Conservation (phyloP, 1,284 basidiomycete species). For the Lignosus rhinocerotis region DNA sequence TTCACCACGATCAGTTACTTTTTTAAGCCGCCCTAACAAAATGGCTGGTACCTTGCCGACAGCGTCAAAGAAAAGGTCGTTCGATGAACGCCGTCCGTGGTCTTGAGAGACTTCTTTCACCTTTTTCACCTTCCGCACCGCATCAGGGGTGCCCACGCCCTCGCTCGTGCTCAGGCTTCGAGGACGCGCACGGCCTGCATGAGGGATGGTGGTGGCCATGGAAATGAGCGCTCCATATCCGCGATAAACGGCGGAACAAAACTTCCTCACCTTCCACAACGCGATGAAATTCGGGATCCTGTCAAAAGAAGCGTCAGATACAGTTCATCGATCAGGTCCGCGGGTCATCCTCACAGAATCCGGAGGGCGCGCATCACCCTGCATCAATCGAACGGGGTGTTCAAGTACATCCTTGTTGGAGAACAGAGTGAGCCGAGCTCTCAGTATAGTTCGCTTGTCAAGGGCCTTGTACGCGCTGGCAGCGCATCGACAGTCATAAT, state of each 20-base stretch:
- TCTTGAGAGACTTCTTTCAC: slow-evolving; percentile 33
- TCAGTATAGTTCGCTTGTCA: slow-evolving; percentile 35
- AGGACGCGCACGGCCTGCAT: slow-evolving; percentile 25
- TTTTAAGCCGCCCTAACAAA: slow-evolving; percentile 1
- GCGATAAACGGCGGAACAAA: not conserved
- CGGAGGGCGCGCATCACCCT: slow-evolving; percentile 4
- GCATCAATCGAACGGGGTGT: slow-evolving; percentile 13
- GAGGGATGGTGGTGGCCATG: slow-evolving; percentile 1
- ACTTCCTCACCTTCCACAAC: slow-evolving; percentile 16
- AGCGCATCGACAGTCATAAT: slow-evolving; percentile 60
- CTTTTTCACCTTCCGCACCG: slow-evolving; percentile 19
- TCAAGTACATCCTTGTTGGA: slow-evolving; percentile 23
- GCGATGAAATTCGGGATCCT: slow-evolving; percentile 15
- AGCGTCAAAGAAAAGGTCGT: slow-evolving; percentile 31
- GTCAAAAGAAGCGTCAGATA: slow-evolving; percentile 6
- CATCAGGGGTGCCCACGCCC: slow-evolving; percentile 27
- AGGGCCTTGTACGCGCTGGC: slow-evolving; percentile 43
- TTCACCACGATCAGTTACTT: slow-evolving; percentile 6
- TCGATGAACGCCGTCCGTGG: slow-evolving; percentile 26
- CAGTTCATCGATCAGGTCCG: slow-evolving; percentile 2
- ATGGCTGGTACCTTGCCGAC: slow-evolving; percentile 26
- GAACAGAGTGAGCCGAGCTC: slow-evolving; percentile 31
- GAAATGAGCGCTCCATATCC: slow-evolving; percentile 3
- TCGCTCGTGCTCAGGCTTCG: slow-evolving; percentile 32
- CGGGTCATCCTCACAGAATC: slow-evolving; percentile 11